Percentiles rank a stretch among this genome's conserved stretches.
phyloP scores from a whole-genome alignment of 768 basidiomycete species.

The Lentinus tigrinus region DNA sequence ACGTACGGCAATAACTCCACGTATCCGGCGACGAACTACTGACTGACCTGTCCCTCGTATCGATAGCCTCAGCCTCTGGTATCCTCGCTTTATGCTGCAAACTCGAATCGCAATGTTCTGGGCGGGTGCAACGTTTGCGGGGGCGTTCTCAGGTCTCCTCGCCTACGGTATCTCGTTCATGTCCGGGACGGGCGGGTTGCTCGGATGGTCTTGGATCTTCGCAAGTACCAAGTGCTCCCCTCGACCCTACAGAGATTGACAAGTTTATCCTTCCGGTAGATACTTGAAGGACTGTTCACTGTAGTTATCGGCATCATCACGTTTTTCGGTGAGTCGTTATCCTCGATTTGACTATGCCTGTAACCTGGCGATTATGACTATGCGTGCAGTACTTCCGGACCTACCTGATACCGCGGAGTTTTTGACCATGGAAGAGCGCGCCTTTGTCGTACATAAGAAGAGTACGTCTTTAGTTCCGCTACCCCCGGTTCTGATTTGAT shows the following conservation, averaged over 20 bases:
- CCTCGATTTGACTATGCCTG: not conserved
- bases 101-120: constrained; percentile 27
- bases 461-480: constrained; percentile 35
- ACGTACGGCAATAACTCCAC: constrained; percentile 40
- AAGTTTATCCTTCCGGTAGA: not conserved
- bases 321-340: constrained; percentile 41
- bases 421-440: constrained; percentile 56
- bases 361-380: not conserved
- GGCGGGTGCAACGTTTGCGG: constrained; percentile 25
- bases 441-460: constrained; percentile 53
- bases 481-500: not conserved
- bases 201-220: constrained; percentile 36
- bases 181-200: constrained; percentile 26
- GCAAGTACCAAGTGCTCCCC: constrained; percentile 7
- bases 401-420: constrained; percentile 59
- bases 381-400: constrained; percentile 54
- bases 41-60: no score
- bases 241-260: no score
- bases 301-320: constrained; percentile 53
- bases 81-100: constrained; percentile 27
- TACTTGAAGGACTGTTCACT: constrained; percentile 59
- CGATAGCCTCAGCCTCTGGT: constrained; percentile 26
- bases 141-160: constrained; percentile 30
- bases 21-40: no score
- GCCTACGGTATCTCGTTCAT: constrained; percentile 37